Base-by-base conservation (phyloP, 2,329 filamentous ascomycete genomes). In the Elsinoe ampelina region DNA sequence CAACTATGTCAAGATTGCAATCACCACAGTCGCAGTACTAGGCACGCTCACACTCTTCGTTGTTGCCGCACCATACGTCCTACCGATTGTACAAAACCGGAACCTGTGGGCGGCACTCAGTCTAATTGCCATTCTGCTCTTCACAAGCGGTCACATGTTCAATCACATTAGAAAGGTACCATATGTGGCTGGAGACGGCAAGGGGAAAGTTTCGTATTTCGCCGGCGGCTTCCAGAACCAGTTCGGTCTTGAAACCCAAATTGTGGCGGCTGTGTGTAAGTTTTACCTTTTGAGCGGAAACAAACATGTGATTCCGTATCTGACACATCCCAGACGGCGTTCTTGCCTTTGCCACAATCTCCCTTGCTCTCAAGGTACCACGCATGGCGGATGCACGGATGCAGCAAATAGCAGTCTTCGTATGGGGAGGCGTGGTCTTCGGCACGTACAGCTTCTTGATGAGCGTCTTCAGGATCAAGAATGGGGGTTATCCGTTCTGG, bases 81-180 rank as follows among this genome's bases (percentile, higher is more conserved):
- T 92, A 10, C 92, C 92, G 2, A 67, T 96, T 59, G 71, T 96
- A 35, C 88, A 90, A 71, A 96, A 86, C 76, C 86, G 92, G 64
- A 97, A 95, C 66, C 74, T 97, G 15, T 98, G 93, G 93, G 91
- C 92, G 20, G 89, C 87, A 19, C 73, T 95, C 66, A 95, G 87
- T 71, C 76, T 98, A 63, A 90, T 97, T 66, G 79, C 84, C 12
- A 91, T 98, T 61, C 80, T 98, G 41, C 78, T 96, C 58, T 98
- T 97, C 74, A 96, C 87, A 47, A 93, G 87, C 65, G 95, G 93
- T 38, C 91, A 97, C 73, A 98, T 98, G 95, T 98, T 95, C 80
- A 98, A 97, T 72, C 91, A 96, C 68, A 98, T 98, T 68, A 83
- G 95, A 64, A 92, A 93, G 71, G 89, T 95, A 2, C 93, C 93